A percentile compares a stretch with the other conserved stretches of the same genome.
These are phyloP conservation scores for Abrus precatorius DNA, from an alignment of 306 rosid species.

Conservation along the genomic window DNA sequence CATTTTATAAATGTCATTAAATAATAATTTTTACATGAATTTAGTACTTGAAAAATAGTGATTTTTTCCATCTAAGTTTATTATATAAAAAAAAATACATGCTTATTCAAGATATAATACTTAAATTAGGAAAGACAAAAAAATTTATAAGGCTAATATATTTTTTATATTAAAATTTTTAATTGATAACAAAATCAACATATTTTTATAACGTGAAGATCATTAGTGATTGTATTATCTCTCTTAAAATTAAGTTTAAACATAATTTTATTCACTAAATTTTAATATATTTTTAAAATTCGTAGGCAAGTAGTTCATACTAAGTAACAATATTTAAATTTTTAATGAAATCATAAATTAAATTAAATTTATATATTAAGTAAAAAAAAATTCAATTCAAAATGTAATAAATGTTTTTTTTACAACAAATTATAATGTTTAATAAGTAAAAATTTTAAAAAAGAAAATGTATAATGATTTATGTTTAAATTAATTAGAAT, in stretches of 20 bases:
- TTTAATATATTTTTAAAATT: background rate
- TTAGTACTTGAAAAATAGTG: background rate
- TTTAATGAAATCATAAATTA: background rate
- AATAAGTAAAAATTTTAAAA: background rate
- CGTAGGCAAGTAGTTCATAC: background rate
- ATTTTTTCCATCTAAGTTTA: background rate
- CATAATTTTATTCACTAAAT: background rate
- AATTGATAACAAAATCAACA: background rate
- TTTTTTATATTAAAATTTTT: too few relatives aligned
- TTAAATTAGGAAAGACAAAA: background rate
- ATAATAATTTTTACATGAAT: background rate
- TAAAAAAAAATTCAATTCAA: background rate
- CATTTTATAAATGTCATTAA: background rate
- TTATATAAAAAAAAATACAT: background rate
- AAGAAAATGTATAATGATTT: too few relatives aligned
- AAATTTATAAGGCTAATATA: too few relatives aligned
- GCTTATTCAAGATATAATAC: background rate
- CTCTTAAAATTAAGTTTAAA: background rate
- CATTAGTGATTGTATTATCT: background rate
- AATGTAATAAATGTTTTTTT: background rate
- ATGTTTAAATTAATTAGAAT: too few relatives aligned
- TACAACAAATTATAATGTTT: background rate
- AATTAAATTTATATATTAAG: background rate
- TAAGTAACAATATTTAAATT: background rate
- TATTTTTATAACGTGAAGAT: background rate